phyloP scores from a whole-genome alignment of 2,329 filamentous ascomycete species.

The Coccinonectria pachysandricola region DNA sequence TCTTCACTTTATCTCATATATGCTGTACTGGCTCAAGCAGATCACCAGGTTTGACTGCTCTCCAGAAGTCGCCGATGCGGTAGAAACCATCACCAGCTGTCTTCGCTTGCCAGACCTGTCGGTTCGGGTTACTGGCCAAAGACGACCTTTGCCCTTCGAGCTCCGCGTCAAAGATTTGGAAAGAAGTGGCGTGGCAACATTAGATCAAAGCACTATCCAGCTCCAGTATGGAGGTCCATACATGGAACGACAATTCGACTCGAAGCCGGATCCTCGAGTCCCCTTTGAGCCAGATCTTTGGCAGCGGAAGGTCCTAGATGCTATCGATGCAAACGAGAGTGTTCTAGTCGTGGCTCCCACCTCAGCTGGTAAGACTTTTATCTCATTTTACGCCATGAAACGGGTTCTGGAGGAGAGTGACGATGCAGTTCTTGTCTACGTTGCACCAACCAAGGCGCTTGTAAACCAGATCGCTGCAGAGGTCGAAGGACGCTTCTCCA shows the following conservation, averaged over 20 bases:
- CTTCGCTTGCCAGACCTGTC: slow-evolving; percentile 5
- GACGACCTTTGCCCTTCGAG: slow-evolving; percentile 6
- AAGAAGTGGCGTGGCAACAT: neutral
- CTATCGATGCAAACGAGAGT: slow-evolving; percentile 59
- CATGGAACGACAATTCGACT: slow-evolving; percentile 64
- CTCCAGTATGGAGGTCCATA: slow-evolving; percentile 60
- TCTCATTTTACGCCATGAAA: slow-evolving; percentile 77
- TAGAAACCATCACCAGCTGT: slow-evolving; percentile 5
- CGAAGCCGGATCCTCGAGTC: slow-evolving; percentile 56
- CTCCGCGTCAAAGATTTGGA: neutral
- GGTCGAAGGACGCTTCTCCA: slow-evolving; percentile 63
- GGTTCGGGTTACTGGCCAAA: slow-evolving; percentile 1
- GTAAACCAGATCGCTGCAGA: slow-evolving; percentile 79
- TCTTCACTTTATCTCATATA: slow-evolving; percentile 14
- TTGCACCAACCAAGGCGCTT: slow-evolving; percentile 71
- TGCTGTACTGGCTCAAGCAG: slow-evolving; percentile 13
- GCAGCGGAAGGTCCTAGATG: slow-evolving; percentile 65
- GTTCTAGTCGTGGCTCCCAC: slow-evolving; percentile 70
- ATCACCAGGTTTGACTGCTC: slow-evolving; percentile 9
- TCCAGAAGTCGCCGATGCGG: slow-evolving; percentile 4
- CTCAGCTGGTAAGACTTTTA: slow-evolving; percentile 74
- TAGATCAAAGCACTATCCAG: slow-evolving; percentile 41
- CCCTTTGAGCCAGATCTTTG: slow-evolving; percentile 64
- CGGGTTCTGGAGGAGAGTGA: slow-evolving; percentile 59
- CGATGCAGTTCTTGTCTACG: slow-evolving; percentile 64